A percentile compares a stretch with the other conserved stretches of the same genome.
These are phyloP conservation scores for Didymella pomorum DNA, from an alignment of 2,329 filamentous ascomycete genomes.

Conservation along the genomic window DNA sequence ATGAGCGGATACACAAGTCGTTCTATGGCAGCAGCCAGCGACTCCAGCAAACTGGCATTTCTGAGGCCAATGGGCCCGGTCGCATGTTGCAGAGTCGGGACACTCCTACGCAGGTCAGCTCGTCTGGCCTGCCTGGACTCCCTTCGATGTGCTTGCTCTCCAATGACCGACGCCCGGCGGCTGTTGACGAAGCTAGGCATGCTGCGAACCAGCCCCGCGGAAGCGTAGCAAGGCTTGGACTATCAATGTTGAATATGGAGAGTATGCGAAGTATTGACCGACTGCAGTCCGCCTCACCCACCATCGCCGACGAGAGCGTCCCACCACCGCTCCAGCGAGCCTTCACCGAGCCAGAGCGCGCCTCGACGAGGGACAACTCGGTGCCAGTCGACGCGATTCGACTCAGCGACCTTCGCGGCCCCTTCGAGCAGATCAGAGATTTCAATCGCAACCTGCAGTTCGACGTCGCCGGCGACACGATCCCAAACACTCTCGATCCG, in stretches of 20 bases:
- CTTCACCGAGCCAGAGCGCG: slow-evolving; percentile 28
- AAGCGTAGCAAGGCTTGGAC: slow-evolving; percentile 41
- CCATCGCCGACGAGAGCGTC: slow-evolving; percentile 38
- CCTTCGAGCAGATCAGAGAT: slow-evolving; percentile 38
- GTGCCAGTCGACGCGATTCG: slow-evolving; percentile 25
- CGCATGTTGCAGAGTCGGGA: slow-evolving; percentile 33
- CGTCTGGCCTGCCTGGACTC: slow-evolving; percentile 46
- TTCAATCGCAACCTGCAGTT: slow-evolving; percentile 46
- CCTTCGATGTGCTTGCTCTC: slow-evolving; percentile 51
- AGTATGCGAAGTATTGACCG: slow-evolving; percentile 33
- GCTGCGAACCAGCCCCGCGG: slow-evolving; percentile 34
- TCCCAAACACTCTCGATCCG: slow-evolving; percentile 48
- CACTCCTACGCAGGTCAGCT: slow-evolving; percentile 42
- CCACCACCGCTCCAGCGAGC: slow-evolving; percentile 21
- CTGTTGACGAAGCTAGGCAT: slow-evolving; percentile 34
- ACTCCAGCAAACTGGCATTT: slow-evolving; percentile 24
- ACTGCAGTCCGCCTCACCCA: slow-evolving; percentile 43
- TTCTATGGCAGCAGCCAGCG: slow-evolving; percentile 25
- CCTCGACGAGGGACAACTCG: slow-evolving; percentile 34
- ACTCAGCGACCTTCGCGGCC: slow-evolving; percentile 28
- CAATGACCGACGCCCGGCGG: slow-evolving; percentile 41
- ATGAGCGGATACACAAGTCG: slow-evolving; percentile 23
- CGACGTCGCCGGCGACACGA: slow-evolving; percentile 45
- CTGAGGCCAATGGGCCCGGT: slow-evolving; percentile 31
- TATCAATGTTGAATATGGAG: slow-evolving; percentile 44